These are phyloP conservation scores for Pythium biforme DNA, from an alignment of 352 stramenopile species.

Conservation along the genomic window DNA sequence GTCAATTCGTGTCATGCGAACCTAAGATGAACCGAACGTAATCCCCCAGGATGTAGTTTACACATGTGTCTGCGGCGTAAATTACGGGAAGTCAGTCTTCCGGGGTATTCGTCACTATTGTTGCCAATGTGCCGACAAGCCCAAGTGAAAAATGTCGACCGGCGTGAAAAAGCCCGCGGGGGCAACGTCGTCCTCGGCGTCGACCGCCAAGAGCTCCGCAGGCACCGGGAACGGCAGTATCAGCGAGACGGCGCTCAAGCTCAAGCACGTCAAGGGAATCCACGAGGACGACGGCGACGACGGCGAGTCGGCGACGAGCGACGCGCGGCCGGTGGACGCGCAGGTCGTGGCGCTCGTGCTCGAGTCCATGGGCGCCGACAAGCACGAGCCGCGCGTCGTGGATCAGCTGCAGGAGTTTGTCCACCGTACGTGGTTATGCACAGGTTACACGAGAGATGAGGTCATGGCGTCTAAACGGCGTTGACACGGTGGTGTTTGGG, in stretches of 20 bases:
- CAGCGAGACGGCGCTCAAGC: constrained; percentile 38
- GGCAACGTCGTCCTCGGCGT: too few species aligned
- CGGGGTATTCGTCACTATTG: background rate
- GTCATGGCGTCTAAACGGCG: background rate
- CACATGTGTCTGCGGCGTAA: background rate
- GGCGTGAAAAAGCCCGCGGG: constrained; percentile 14
- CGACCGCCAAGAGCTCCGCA: constrained; percentile 2
- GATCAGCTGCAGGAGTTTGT: constrained; percentile 83
- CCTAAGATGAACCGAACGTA: background rate
- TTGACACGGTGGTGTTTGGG: background rate
- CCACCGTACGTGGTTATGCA: constrained; percentile 54
- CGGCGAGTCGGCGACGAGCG: constrained; percentile 34
- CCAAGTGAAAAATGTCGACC: background rate
- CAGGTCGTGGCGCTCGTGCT: constrained; percentile 59
- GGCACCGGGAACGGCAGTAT: constrained; percentile 28
- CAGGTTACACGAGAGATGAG: too few species aligned
- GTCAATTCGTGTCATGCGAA: too few species aligned
- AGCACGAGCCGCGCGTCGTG: constrained; percentile 77
- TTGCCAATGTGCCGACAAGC: background rate
- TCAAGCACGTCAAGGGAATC: constrained; percentile 57
- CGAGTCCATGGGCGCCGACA: constrained; percentile 79
- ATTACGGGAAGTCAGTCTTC: constrained; percentile 3
- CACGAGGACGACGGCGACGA: constrained; percentile 65
- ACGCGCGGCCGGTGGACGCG: constrained; percentile 60
- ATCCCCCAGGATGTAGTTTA: background rate